Base-by-base conservation (phyloP, 202 grass and related monocot species). In the Saccharum hybrid region DNA sequence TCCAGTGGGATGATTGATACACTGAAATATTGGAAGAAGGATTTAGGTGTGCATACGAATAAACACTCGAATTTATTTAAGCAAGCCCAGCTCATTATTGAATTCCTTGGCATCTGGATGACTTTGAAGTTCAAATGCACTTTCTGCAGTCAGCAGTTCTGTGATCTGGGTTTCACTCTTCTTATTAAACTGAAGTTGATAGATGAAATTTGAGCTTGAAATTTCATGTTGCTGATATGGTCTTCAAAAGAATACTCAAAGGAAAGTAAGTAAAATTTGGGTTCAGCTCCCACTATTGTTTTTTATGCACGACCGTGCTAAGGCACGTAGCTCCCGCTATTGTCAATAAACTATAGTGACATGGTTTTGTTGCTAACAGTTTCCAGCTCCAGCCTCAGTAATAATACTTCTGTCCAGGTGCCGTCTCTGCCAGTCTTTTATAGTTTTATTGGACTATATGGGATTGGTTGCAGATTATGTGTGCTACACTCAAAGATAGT, bases 161-260 rank as follows among this genome's bases (percentile, higher is more conserved):
- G 30, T 80, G 62, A 62, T 63, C 33, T 36, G 61, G 63, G 18
- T 48, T 74, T 78, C 4, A 37, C 18, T 78, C 7, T 79, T 65
- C 7, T 79, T 65, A 84, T 38, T 51, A 46, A 16, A 16, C 23
- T 62, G 62, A 60, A 51, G 40, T 43, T 6, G 36, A 41, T 16
- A 39, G 14, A 73, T 39, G 46, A 84, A 40, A 37, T 67, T 48
- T 5, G 48, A 79, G 1, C 26, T 56, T 80, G 71, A 45, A 48
- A 37, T 36, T 64, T 59, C 28, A 78, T 59, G 31, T 82, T 71
- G 57, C 13, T 7, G 28, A 61, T 83, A 83, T 39, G 60, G 39
- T 39, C 23, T 68, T 51, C 21, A 33, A 26, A 36, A 62, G 22
- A 76, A 11, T 41, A 46, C 37, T 5, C 15, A 43, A 63, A 15